A percentile compares a stretch with the other conserved stretches of the same genome.
phyloP scores from a whole-genome alignment of 495 filamentous ascomycete species.

The Tuber calosporum region DNA sequence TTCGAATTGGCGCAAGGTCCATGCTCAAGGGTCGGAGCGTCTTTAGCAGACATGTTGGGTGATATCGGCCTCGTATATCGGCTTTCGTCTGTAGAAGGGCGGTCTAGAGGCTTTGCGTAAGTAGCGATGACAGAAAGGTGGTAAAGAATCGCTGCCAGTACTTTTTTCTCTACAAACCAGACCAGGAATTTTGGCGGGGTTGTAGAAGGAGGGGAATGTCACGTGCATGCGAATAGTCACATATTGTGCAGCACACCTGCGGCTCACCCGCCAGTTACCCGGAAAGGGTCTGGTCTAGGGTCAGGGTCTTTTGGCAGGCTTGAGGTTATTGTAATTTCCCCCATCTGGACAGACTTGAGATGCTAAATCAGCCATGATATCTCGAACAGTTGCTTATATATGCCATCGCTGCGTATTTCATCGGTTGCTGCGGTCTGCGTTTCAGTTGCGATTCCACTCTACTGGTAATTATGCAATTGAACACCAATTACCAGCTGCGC shows the following conservation, averaged over 20 bases:
- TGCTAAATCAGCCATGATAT: slow-evolving; percentile 11
- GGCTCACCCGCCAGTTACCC: neutral
- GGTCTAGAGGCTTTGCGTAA: neutral
- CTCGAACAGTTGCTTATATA: slow-evolving; percentile 12
- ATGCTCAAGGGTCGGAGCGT: slow-evolving; percentile 34
- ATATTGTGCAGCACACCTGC: neutral
- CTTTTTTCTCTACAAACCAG: neutral
- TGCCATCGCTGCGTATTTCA: slow-evolving; percentile 27
- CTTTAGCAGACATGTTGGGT: slow-evolving; percentile 33
- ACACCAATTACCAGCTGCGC: neutral
- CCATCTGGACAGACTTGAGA: neutral
- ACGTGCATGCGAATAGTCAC: neutral
- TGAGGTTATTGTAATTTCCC: neutral
- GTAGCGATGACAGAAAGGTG: neutral
- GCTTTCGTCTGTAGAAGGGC: neutral
- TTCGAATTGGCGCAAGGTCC: slow-evolving; percentile 32
- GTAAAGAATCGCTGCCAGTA: neutral
- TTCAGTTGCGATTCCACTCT: slow-evolving; percentile 23
- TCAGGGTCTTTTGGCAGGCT: neutral
- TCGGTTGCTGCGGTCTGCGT: neutral
- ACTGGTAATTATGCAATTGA: slow-evolving; percentile 16
- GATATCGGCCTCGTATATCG: neutral
- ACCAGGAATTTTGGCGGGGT: neutral
- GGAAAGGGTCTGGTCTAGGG: neutral
- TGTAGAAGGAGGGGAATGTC: neutral